phyloP scores from a whole-genome alignment of 129 eudicot genomes.

The Lactuca saligna region DNA sequence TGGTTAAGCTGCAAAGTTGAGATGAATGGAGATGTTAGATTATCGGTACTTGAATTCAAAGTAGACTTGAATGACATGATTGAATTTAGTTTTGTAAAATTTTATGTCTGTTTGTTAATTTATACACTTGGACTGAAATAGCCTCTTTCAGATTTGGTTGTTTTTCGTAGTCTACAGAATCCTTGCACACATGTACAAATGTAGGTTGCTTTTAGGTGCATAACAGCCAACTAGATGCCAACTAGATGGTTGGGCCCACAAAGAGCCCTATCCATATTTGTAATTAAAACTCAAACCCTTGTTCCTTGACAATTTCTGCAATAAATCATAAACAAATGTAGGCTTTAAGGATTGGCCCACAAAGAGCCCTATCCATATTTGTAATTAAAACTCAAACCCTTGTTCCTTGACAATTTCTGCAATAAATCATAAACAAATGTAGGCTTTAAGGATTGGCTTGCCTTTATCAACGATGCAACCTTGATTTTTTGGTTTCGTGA shows the following conservation, averaged over 20 bases:
- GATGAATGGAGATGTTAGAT: too few relatives aligned
- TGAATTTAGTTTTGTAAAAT: too few relatives aligned
- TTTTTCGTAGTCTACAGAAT: slow-evolving; percentile 61
- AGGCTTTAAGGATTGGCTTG: slow-evolving; percentile 1
- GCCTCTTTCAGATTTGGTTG: slow-evolving; percentile 68
- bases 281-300: too few relatives aligned
- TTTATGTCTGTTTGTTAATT: too few relatives aligned
- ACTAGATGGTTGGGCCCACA: too few relatives aligned
- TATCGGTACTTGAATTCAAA: too few relatives aligned
- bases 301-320: neutral
- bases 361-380: slow-evolving; percentile 53
- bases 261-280: slow-evolving; percentile 53
- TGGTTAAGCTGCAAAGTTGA: slow-evolving; percentile 21
- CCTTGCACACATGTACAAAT: slow-evolving; percentile 35
- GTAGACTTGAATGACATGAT: neutral
- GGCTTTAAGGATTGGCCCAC: slow-evolving; percentile 9
- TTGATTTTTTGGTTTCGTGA: too few relatives aligned
- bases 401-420: too few relatives aligned
- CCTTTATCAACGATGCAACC: too few relatives aligned
- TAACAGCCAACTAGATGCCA: too few relatives aligned
- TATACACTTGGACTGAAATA: neutral
- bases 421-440: slow-evolving; percentile 90
- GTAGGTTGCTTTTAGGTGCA: neutral
- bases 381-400: too few relatives aligned
- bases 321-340: slow-evolving; percentile 83